These are phyloP conservation scores for Cercospora nicotianae DNA, from an alignment of 2,329 filamentous ascomycete genomes.

Conservation along the genomic window DNA sequence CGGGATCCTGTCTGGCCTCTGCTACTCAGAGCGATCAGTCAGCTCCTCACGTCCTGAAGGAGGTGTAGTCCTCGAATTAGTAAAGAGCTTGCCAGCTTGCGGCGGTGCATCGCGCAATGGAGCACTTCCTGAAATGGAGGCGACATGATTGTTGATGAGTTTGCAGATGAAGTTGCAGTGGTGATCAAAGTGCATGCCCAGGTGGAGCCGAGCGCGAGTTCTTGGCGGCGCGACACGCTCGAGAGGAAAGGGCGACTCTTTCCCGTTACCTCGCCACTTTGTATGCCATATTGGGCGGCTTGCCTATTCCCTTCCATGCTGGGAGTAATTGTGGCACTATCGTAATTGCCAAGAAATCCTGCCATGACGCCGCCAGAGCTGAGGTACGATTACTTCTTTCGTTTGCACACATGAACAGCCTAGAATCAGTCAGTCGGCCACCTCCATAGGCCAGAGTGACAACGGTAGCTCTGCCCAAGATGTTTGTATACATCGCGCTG, in stretches of 20 bases:
- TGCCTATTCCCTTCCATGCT: background rate
- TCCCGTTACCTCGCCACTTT: background rate
- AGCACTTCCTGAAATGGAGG: too few species aligned
- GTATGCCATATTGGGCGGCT: background rate
- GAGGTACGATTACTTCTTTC: background rate
- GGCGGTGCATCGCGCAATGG: too few species aligned
- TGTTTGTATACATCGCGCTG: background rate
- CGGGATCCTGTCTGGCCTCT: too few species aligned
- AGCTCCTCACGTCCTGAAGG: too few species aligned
- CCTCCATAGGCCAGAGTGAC: background rate
- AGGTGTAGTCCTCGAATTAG: too few species aligned
- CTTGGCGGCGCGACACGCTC: too few species aligned
- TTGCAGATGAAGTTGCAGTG: too few species aligned
- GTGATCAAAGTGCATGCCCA: too few species aligned
- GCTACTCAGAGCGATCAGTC: background rate
- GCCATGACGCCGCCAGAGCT: background rate
- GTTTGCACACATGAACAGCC: background rate
- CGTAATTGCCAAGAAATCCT: background rate
- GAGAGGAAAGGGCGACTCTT: too few species aligned
- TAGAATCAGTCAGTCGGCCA: background rate
- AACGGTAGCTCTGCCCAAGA: background rate
- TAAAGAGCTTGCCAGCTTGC: too few species aligned
- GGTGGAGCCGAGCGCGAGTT: too few species aligned
- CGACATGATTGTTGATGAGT: too few species aligned
- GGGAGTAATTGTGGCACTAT: background rate